Percentiles rank a stretch among this genome's conserved stretches.
phyloP scores from a whole-genome alignment of 768 basidiomycete species.

The Xerocomellus amylosporus region DNA sequence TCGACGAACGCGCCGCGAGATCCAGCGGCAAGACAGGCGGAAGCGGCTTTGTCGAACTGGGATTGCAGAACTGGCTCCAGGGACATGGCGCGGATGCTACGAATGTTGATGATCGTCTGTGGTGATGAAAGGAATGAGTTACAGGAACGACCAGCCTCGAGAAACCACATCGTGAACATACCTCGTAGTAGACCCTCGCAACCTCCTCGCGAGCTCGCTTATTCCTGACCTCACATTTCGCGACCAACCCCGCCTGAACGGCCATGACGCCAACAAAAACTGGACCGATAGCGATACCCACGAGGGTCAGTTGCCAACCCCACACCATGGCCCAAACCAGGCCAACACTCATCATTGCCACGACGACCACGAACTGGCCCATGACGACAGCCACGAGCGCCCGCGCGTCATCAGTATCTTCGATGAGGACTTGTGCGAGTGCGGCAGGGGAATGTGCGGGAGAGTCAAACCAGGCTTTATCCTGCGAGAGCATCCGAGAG shows the following conservation, averaged over 20 bases:
- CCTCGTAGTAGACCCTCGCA: conserved; percentile 82
- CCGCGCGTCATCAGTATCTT: conserved; percentile 87
- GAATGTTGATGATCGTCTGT: conserved; percentile 76
- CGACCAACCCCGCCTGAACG: conserved; percentile 68
- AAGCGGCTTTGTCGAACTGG: conserved; percentile 65
- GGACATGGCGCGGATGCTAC: conserved; percentile 85
- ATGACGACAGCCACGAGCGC: conserved; percentile 70
- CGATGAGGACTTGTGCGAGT: conserved; percentile 75
- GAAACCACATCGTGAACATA: conserved; percentile 33
- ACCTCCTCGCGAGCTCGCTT: conserved; percentile 87
- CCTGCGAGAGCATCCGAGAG: conserved; percentile 64
- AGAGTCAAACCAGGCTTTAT: conserved; percentile 85
- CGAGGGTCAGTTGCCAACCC: conserved; percentile 92
- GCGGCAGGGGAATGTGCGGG: conserved; percentile 53
- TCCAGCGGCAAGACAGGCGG: conserved; percentile 62
- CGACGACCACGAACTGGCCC: conserved; percentile 69
- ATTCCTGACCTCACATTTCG: conserved; percentile 71
- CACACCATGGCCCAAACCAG: conserved; percentile 83
- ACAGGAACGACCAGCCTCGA: background rate
- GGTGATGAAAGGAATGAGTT: conserved; percentile 2
- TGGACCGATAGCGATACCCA: conserved; percentile 83
- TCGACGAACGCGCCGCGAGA: conserved; percentile 81
- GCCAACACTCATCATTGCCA: conserved; percentile 79
- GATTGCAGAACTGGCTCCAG: conserved; percentile 68
- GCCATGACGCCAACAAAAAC: conserved; percentile 76